These are phyloP conservation scores for Oryza officinalis DNA, from an alignment of 176 grass and related monocot species.

Conservation along the genomic window DNA sequence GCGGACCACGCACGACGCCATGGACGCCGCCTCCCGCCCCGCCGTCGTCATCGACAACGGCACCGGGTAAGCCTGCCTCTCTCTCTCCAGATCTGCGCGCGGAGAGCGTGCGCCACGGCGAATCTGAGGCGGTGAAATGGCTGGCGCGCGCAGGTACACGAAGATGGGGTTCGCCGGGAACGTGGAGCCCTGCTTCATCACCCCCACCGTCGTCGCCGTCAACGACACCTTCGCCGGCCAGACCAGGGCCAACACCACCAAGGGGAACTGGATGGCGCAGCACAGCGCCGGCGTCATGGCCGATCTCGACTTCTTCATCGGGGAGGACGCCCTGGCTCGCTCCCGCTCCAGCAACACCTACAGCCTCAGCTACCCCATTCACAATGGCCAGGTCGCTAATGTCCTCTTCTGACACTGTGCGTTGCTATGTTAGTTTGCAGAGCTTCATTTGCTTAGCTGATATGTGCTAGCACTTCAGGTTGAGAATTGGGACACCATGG, in stretches of 20 bases:
- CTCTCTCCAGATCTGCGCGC: constrained; percentile 35
- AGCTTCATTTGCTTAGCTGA: constrained; percentile 8
- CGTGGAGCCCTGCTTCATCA: constrained; percentile 97
- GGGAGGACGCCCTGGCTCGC: constrained; percentile 75
- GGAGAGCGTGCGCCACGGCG: background rate
- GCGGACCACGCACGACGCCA: constrained; percentile 16
- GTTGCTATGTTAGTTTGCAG: background rate
- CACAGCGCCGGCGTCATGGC: constrained; percentile 98
- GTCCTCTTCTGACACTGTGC: background rate
- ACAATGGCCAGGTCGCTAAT: constrained; percentile 69
- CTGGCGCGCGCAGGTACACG: constrained; percentile 63
- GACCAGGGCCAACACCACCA: constrained; percentile 54
- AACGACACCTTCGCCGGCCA: constrained; percentile 73
- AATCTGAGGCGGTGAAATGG: constrained; percentile 21
- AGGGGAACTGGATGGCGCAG: constrained; percentile 91
- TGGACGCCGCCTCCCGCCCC: constrained; percentile 76
- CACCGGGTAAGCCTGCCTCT: constrained; percentile 57
- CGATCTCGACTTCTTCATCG: constrained; percentile 93
- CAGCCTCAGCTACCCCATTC: constrained; percentile 90
- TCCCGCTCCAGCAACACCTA: constrained; percentile 68
- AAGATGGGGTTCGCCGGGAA: constrained; percentile 99
- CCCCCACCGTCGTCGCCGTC: constrained; percentile 88
- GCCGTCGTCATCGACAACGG: constrained; percentile 98
- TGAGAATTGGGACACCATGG: constrained; percentile 98
- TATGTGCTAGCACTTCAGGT: constrained; percentile 51